A percentile compares a stretch with the other conserved stretches of the same genome.
Evolutionary conservation across 306 rosid species (phyloP).

Genomic region (Senna tora): DNA sequence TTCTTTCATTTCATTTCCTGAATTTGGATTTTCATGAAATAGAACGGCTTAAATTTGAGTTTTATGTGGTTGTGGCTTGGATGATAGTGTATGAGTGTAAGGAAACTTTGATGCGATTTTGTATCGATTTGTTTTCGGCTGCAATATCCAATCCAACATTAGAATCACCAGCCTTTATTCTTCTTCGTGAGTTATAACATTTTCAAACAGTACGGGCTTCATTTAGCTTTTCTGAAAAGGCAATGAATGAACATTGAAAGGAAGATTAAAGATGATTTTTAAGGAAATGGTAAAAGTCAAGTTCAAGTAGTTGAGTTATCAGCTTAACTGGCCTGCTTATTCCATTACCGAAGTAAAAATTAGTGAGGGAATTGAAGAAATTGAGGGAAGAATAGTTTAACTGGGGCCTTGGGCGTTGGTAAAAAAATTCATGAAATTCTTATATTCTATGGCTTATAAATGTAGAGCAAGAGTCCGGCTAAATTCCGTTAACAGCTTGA

Average conservation of each 20-base stretch:
- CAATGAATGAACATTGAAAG: background rate
- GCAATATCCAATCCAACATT: background rate
- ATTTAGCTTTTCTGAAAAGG: background rate
- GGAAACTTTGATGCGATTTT: background rate
- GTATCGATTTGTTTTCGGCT: background rate
- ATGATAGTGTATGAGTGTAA: background rate
- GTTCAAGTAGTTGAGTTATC: background rate
- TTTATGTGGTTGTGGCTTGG: background rate
- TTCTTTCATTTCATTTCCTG: too few relatives aligned
- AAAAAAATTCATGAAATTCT: conserved; percentile 23
- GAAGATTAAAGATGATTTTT: background rate
- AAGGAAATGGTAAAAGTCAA: background rate
- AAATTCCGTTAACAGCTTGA: conserved; percentile 3
- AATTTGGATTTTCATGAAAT: background rate
- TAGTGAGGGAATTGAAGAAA: background rate
- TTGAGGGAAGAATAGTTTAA: conserved; percentile 19
- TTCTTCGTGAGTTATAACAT: background rate
- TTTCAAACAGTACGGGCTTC: background rate
- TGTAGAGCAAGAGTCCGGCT: background rate
- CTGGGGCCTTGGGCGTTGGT: background rate
- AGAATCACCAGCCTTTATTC: background rate
- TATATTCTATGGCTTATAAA: background rate
- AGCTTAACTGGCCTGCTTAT: background rate
- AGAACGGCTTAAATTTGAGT: background rate
- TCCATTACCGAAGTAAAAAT: background rate